Base-by-base conservation (phyloP, 2,329 filamentous ascomycete species). In the Aspergillus clavatus region DNA sequence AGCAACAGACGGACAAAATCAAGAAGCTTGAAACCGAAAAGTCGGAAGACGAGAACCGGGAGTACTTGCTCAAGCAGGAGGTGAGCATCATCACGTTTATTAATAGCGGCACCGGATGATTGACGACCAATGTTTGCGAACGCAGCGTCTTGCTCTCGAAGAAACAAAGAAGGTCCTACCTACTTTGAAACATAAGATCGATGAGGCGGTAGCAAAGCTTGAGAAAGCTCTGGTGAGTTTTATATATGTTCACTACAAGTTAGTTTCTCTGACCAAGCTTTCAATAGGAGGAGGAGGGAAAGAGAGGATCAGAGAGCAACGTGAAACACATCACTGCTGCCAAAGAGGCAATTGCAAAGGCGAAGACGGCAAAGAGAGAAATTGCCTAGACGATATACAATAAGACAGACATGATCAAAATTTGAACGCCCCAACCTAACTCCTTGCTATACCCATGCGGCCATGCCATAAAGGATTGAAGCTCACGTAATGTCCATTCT, bases 81-180 rank as follows among this genome's bases (percentile, higher is more conserved):
- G 93, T 95, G 67, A 31, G 77, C 12, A 7, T 23, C 2, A 11
- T 21, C 3, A 18, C 2, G 33, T 11, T 16, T 6, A 23, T 31
- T 6, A 11, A 10, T n/a, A 14, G 5, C 11, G n/a, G 4, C n/a
- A 18, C 12, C 24, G 8, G 11, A 42, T 26, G 11, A 36, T 24
- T 31, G 21, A 18, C 26, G 39, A 29, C 41, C 50, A 40, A 46
- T 40, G 37, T 48, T 50, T 16, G 46, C 28, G 16, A 24, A 18
- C 33, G 47, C 59, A 95, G 89, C 79, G 80, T 71, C 79, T 81
- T 73, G 90, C 87, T 18, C 73, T 89, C n/a, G 82, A 89, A 54
- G 87, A 98, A 72, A 97, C 93, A 7, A 86, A 86, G 64, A 86
- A 83, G 45, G 81, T 97, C 22, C 86, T 97, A 58, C 84, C 77